Conservation (phyloP, 306 rosid genomes). For the Parietaria judaica region DNA sequence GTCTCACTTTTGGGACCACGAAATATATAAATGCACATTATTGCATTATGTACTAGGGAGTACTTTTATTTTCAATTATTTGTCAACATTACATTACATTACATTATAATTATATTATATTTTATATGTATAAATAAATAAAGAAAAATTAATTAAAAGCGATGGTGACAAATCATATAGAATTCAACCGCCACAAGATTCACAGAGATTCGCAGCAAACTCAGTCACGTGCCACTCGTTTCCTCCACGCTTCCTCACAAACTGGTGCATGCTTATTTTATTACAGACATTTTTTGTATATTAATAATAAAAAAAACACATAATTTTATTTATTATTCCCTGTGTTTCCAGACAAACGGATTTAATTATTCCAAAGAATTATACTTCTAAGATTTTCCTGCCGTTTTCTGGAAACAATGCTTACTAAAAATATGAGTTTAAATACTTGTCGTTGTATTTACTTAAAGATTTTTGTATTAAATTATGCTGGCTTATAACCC, state of each 20-base stretch:
- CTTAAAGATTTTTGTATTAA: too few relatives aligned
- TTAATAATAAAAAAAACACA: too few relatives aligned
- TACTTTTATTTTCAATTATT: not conserved
- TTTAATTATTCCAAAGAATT: not conserved
- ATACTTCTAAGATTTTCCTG: not conserved
- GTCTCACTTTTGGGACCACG: too few relatives aligned
- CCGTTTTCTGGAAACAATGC: not conserved
- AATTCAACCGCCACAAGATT: conserved; percentile 13
- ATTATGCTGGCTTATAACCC: not conserved
- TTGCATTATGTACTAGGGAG: too few relatives aligned
- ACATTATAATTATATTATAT: not conserved
- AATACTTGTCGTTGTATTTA: not conserved
- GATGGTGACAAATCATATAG: conserved; percentile 11
- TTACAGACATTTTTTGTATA: too few relatives aligned
- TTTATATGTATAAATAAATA: not conserved
- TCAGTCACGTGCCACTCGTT: conserved; percentile 17
- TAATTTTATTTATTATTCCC: too few relatives aligned
- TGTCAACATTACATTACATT: not conserved
- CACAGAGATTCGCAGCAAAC: conserved; percentile 16
- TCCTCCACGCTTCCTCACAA: conserved; percentile 14
- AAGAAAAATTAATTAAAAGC: not conserved
- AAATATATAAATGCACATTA: too few relatives aligned
- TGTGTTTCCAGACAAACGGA: too few relatives aligned
- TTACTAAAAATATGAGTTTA: not conserved
- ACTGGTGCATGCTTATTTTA: not conserved